phyloP scores from a whole-genome alignment of 148 eudicot species.

The Rhododendron mucronatum region DNA sequence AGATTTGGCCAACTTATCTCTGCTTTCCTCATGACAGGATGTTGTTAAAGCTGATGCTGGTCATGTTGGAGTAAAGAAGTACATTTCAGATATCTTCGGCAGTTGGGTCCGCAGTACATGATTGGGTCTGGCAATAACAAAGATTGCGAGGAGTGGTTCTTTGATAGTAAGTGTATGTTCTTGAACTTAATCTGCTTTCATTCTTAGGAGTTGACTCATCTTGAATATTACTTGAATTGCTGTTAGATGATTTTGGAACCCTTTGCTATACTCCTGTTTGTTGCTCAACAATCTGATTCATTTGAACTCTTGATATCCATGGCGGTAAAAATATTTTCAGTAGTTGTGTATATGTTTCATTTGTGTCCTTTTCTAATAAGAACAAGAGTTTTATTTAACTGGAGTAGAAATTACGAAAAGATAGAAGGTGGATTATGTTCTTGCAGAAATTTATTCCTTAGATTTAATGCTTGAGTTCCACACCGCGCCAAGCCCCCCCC shows the following conservation, averaged over 20 bases:
- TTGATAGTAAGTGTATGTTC: slow-evolving; percentile 57
- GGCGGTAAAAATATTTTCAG: neutral
- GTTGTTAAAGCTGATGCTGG: slow-evolving; percentile 74
- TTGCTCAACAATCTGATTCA: neutral
- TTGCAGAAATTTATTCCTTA: no score
- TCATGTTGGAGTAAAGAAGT: slow-evolving; percentile 75
- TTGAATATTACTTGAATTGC: neutral
- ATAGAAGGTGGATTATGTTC: no score
- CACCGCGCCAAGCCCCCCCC: no score
- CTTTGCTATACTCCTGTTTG: neutral
- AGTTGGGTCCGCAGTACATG: slow-evolving; percentile 92
- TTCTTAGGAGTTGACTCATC: neutral
- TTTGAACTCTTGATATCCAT: neutral
- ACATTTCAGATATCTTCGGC: slow-evolving; percentile 54
- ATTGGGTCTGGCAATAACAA: slow-evolving; percentile 94
- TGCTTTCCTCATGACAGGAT: slow-evolving; percentile 41
- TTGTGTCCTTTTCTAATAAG: neutral
- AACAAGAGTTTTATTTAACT: neutral
- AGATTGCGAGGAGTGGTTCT: slow-evolving; percentile 98
- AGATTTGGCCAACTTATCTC: neutral
- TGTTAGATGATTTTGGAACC: neutral
- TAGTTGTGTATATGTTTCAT: neutral
- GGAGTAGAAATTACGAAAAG: neutral
- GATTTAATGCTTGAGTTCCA: no score
- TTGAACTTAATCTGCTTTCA: neutral